Base-by-base conservation (phyloP, 2,329 filamentous ascomycete genomes). In the Fusarium euwallaceae region DNA sequence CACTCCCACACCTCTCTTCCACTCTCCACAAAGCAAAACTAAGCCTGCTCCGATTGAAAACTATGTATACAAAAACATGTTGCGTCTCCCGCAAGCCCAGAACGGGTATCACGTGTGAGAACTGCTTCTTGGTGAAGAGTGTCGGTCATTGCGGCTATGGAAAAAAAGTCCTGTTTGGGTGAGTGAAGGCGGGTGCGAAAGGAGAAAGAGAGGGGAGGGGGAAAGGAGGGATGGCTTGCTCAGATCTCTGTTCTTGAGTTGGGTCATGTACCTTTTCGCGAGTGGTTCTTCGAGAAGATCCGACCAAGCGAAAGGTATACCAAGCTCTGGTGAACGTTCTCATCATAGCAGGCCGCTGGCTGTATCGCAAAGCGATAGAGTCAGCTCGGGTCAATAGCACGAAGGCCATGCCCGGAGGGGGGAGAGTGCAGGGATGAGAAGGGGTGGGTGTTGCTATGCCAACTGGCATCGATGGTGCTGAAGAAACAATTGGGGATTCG, bases 21-120 rank as follows among this genome's bases (percentile, higher is more conserved):
- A 32, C 51, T 34, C 32, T 34, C 32, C 48, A 3, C 53, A 66
- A 43, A n/a, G 22, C 48, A 61, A 67, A 45, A 64, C 72, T 34
- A 53, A 83, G 82, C 82, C 82, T 83, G 84, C 86, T 88, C 86
- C 82, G 86, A 86, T 88, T 88, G 86, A 87, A 88, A 88, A 88
- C 86, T 87, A 88, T 85, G 76, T 34, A 61, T 67, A 75, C 75
- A 78, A 78, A 78, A 81, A 85, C 79, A 82, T 71, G 66, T 79
- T 79, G 76, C 77, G 60, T 53, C 68, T 71, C 72, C 72, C 2
- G 37, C 16, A 58, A 64, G 22, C 29, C 20, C 32, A 34, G 7
- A 6, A 68, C 48, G 24, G 45, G 43, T 36, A 51, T 37, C 51
- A 14, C 43, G 14, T 29, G 55, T 39, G 68, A 74, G 60, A 60